phyloP scores from a whole-genome alignment of 164 flowering plant genomes.

The Vitis rotundifolia region DNA sequence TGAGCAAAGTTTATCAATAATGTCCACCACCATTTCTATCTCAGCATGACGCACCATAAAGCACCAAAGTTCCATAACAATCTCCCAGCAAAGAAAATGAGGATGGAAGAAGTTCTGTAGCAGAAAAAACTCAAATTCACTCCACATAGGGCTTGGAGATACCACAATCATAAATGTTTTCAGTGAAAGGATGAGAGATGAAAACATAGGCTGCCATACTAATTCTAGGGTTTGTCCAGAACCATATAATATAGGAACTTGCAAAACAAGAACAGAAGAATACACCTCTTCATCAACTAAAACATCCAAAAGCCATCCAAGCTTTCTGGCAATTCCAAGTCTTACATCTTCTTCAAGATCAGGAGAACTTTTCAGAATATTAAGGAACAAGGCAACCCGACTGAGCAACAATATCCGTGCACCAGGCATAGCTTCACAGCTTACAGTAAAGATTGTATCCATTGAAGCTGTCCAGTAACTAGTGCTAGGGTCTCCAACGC shows the following conservation, averaged over 20 bases:
- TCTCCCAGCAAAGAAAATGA: conserved; percentile 78
- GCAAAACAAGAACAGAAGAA: conserved; percentile 51
- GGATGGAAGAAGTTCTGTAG: conserved; percentile 81
- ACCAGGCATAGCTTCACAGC: conserved; percentile 35
- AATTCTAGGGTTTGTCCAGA: conserved; percentile 40
- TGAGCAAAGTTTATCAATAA: conserved; percentile 54
- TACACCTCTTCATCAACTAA: conserved; percentile 65
- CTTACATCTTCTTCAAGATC: conserved; percentile 56
- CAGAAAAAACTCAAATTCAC: conserved; percentile 55
- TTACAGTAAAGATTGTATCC: conserved; percentile 43
- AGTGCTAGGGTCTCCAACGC: conserved; percentile 12
- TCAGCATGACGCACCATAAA: conserved; percentile 75
- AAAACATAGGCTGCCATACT: conserved; percentile 58
- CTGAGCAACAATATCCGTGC: conserved; percentile 44
- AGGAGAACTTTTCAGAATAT: conserved; percentile 55
- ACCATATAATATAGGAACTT: conserved; percentile 46
- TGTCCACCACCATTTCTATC: conserved; percentile 37
- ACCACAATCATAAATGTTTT: conserved; percentile 67
- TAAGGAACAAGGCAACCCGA: conserved; percentile 54
- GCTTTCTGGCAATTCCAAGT: conserved; percentile 53
- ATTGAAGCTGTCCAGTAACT: conserved; percentile 14
- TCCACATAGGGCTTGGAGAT: conserved; percentile 58
- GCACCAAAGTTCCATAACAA: conserved; percentile 81
- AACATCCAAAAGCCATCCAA: conserved; percentile 58
- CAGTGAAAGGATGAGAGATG: conserved; percentile 52